Evolutionary conservation across 2,329 filamentous ascomycete genomes (phyloP).

Genomic region (Cordyceps javanica): DNA sequence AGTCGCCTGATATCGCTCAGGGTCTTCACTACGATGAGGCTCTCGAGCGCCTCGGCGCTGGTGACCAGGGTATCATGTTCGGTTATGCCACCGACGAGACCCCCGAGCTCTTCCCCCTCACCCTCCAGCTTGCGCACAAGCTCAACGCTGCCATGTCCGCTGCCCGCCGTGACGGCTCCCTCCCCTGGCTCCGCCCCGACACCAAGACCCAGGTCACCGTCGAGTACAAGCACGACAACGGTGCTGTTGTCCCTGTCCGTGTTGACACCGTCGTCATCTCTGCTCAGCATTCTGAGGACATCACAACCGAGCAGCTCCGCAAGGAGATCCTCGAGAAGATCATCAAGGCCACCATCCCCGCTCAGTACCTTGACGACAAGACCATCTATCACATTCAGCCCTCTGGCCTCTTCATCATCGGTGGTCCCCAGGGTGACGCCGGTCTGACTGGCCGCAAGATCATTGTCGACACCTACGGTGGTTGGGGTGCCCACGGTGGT

Average conservation of each 20-base stretch:
- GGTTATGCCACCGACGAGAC: conserved; percentile 99
- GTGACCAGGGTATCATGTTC: conserved; percentile 99
- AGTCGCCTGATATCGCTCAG: conserved; percentile 97
- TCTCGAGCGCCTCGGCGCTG: conserved; percentile 94
- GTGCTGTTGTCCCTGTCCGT: conserved; percentile 84
- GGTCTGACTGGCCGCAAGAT: conserved; percentile 99
- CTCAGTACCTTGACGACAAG: conserved; percentile 83
- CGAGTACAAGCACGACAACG: conserved; percentile 95
- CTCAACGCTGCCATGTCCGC: conserved; percentile 92
- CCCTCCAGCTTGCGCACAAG: conserved; percentile 90
- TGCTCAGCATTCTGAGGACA: conserved; percentile 84
- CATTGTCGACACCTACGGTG: conserved; percentile 98
- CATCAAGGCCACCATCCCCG: conserved; percentile 89
- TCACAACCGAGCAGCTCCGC: conserved; percentile 86
- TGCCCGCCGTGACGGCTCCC: conserved; percentile 77
- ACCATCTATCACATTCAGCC: conserved; percentile 99
- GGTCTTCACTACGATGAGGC: conserved; percentile 97
- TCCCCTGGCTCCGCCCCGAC: conserved; percentile 94
- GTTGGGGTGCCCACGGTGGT: conserved; percentile 99
- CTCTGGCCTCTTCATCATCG: conserved; percentile 97
- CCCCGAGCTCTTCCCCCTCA: conserved; percentile 91
- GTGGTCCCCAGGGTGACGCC: conserved; percentile 97
- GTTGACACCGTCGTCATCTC: conserved; percentile 97
- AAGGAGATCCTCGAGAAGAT: conserved; percentile 97
- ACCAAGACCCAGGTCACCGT: conserved; percentile 99